phyloP scores from a whole-genome alignment of 2,329 filamentous ascomycete species.

The Sclerotinia subarctica region DNA sequence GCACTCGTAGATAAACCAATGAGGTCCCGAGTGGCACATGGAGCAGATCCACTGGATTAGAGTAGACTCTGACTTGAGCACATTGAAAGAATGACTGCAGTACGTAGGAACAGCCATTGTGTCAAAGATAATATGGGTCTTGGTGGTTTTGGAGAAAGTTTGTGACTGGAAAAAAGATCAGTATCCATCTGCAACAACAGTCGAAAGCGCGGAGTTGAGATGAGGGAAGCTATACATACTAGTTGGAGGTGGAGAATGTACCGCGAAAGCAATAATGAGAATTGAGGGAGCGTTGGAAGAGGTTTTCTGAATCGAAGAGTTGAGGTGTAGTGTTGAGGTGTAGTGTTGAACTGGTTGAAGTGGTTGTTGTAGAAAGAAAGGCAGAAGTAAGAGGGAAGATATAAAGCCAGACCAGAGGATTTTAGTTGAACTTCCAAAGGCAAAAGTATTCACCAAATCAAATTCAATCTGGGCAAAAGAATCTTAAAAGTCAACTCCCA shows the following conservation, averaged over 20 bases:
- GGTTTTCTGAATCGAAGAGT: background rate
- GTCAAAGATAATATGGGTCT: background rate
- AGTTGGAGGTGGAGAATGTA: background rate
- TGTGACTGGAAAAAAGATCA: constrained; percentile 8
- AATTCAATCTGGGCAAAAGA: background rate
- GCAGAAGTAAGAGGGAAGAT: background rate
- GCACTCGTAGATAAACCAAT: constrained; percentile 69
- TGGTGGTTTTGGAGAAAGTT: background rate
- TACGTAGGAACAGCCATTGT: constrained; percentile 53
- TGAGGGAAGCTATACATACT: constrained; percentile 7
- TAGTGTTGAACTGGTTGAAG: too few relatives aligned
- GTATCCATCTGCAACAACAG: background rate
- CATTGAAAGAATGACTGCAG: constrained; percentile 61
- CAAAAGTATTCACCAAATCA: constrained; percentile 3
- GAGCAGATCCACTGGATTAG: constrained; percentile 65
- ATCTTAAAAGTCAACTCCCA: background rate
- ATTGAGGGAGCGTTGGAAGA: background rate
- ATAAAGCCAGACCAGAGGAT: background rate
- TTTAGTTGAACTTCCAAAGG: background rate
- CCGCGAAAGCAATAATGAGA: background rate
- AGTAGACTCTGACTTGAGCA: constrained; percentile 65
- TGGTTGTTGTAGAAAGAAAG: background rate
- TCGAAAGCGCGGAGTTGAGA: background rate
- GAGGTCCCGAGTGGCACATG: constrained; percentile 60
- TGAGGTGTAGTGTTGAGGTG: background rate